Base-by-base conservation (phyloP, 768 basidiomycete species). In the Saitozyma podzolica region DNA sequence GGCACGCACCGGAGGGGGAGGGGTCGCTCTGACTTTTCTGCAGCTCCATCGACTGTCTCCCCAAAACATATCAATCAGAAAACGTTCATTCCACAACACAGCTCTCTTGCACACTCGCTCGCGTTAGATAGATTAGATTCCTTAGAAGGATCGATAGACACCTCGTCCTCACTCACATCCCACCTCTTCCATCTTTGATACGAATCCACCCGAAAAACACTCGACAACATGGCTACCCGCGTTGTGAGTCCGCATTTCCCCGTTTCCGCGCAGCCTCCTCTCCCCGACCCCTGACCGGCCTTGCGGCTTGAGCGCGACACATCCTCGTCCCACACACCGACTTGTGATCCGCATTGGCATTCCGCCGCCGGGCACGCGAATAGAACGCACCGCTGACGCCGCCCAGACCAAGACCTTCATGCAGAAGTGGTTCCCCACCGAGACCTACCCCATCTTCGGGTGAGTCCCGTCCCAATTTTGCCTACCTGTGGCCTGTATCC, bases 351-450 rank as follows among this genome's bases (percentile, higher is more conserved):
- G 29, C 29, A 29, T 29, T 5, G 29, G 29, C 29, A 29, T 29
- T 29, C 29, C 5, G 29, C 29, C 5, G 29, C 29, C 29, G 29
- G 29, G 2, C 2, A 29, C 29, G 29, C 29, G 29, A 29, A 29
- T 29, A 29, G 29, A 29, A 29, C 29, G 29, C 29, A 13, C n/a
- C 47, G 37, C 56, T 40, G 14, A 40, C 40, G 10, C 17, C 17
- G 17, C n/a, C 19, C n/a, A 49, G 19, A 14, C 14, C 9, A 49
- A 19, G 11, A 13, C 64, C 50, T 62, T 64, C 58, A 42, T 64
- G 40, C 73, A 76, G 65, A 73, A 89, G 80, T 88, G 87, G 87
- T 87, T 84, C 73, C 88, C 88, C 81, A 81, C 88, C 68, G 89
- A 89, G 85, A 87, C 86, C 56, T 16, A 82, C 80, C 60, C 49